Percentiles rank a stretch among this genome's conserved stretches.
Evolutionary conservation across 306 rosid species (phyloP).

Genomic region (Oxytropis ochrocephala): DNA sequence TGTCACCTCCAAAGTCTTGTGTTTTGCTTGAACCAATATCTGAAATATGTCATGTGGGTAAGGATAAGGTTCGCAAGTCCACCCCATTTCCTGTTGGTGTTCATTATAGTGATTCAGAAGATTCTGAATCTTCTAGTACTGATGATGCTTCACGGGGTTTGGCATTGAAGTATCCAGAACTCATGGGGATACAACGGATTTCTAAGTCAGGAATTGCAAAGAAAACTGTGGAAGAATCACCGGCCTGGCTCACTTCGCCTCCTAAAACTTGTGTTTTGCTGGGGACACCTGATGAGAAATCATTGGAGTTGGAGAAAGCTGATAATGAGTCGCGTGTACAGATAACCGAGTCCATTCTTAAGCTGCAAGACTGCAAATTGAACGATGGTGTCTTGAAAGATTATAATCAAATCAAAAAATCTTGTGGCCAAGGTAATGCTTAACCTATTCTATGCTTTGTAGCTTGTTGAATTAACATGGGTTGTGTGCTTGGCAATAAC

Average conservation of each 20-base stretch:
- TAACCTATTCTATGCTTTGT: background rate
- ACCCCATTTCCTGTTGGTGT: constrained; percentile 81
- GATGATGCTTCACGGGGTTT: constrained; percentile 37
- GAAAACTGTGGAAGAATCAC: constrained; percentile 57
- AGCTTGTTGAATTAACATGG: background rate
- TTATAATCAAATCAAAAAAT: constrained; percentile 27
- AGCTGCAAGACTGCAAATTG: constrained; percentile 18
- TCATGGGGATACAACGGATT: constrained; percentile 42
- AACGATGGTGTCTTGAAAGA: constrained; percentile 21
- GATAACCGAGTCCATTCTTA: background rate
- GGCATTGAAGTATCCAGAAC: constrained; percentile 63
- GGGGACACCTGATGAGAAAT: constrained; percentile 53
- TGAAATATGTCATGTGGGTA: constrained; percentile 36
- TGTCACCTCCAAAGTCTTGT: constrained; percentile 91
- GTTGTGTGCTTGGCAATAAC: constrained; percentile 1
- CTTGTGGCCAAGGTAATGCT: constrained; percentile 41
- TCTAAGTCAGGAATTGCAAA: constrained; percentile 37
- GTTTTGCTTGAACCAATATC: constrained; percentile 77
- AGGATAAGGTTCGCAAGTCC: constrained; percentile 34
- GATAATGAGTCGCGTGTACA: constrained; percentile 13
- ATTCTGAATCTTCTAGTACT: constrained; percentile 38
- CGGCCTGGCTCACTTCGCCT: constrained; percentile 77
- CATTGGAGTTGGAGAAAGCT: constrained; percentile 27
- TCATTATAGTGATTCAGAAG: constrained; percentile 39
- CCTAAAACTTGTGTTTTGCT: constrained; percentile 86